phyloP scores from a whole-genome alignment of 352 stramenopile species.

The Phytopythium ostracodes region DNA sequence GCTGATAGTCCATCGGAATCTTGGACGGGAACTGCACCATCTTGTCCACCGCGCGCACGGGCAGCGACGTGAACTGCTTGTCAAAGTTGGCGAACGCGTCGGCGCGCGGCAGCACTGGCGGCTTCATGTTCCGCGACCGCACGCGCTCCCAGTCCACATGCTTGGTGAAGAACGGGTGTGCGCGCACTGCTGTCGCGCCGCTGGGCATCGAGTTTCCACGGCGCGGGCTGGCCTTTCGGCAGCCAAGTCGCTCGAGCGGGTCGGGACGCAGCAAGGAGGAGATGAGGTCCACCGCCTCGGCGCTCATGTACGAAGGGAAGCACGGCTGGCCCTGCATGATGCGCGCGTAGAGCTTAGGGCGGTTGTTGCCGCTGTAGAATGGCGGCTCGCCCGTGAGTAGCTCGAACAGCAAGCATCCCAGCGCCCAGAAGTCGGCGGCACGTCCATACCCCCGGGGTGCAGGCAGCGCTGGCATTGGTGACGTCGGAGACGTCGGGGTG shows the following conservation, averaged over 20 bases:
- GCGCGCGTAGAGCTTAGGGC: constrained; percentile 50
- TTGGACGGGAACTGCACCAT: constrained; percentile 77
- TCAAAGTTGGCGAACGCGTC: constrained; percentile 85
- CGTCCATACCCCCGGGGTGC: constrained; percentile 70
- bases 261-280: constrained; percentile 42
- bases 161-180: constrained; percentile 65
- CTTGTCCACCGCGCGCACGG: constrained; percentile 56
- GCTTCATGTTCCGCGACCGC: constrained; percentile 8
- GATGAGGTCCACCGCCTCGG: constrained; percentile 52
- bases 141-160: constrained; percentile 62
- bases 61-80: constrained; percentile 82
- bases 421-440: constrained; percentile 87
- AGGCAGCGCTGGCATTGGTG: neutral
- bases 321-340: constrained; percentile 41
- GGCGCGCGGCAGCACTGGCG: constrained; percentile 61
- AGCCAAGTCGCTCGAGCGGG: constrained; percentile 54
- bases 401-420: constrained; percentile 87
- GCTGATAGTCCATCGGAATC: constrained; percentile 75
- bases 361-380: constrained; percentile 76
- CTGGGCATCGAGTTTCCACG: neutral
- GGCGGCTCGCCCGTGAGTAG: constrained; percentile 85
- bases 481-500: constrained; percentile 9
- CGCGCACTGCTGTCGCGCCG: constrained; percentile 43
- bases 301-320: constrained; percentile 53
- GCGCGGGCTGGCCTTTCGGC: constrained; percentile 20